A percentile compares a stretch with the other conserved stretches of the same genome.
Conservation (phyloP, 2,329 filamentous ascomycete species). For the Fusarium illudens region DNA sequence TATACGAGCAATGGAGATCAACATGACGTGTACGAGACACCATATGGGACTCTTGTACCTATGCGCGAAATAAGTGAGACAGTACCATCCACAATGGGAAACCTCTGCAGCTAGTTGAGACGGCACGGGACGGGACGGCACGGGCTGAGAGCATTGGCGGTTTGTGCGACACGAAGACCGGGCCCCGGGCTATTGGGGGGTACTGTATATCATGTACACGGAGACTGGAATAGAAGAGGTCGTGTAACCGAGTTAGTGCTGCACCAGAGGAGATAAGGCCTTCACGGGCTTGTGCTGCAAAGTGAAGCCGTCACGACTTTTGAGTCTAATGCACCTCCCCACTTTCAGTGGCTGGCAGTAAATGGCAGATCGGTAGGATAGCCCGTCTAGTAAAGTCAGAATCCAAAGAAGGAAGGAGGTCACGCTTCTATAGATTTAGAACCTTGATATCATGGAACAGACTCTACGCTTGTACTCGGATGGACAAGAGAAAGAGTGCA, state of each 20-base stretch:
- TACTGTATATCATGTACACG: no score
- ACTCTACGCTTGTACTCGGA: neutral
- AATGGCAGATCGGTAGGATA: neutral
- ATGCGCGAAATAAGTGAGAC: neutral
- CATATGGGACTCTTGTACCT: neutral
- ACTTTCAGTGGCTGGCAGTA: neutral
- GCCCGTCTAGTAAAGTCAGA: neutral
- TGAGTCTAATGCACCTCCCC: neutral
- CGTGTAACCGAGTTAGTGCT: neutral
- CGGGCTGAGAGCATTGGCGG: neutral
- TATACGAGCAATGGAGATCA: neutral
- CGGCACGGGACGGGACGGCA: neutral
- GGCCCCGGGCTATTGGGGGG: no score
- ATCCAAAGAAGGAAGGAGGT: neutral
- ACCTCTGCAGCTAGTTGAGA: neutral
- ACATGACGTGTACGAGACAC: neutral
- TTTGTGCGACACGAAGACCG: no score
- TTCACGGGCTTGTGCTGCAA: neutral
- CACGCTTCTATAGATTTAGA: neutral
- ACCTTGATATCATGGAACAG: neutral
- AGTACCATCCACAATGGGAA: neutral
- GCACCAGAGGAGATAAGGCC: neutral
- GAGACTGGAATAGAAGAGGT: neutral
- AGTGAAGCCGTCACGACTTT: neutral
- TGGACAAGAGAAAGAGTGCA: no score